Conservation (phyloP, 176 grass and related monocot species). For the Carex parvula region DNA sequence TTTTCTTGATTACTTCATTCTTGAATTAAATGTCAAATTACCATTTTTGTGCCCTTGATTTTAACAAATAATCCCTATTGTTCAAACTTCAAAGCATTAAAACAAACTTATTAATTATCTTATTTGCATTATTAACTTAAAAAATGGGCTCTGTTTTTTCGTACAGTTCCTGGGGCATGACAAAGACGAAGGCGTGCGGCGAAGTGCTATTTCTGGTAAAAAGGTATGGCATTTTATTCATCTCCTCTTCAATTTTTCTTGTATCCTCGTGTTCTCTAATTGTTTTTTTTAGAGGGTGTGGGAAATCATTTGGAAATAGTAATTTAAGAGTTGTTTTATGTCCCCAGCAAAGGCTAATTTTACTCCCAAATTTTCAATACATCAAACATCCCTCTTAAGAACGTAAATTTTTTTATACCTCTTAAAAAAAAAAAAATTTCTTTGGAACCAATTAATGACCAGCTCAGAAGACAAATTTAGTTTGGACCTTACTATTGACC, state of each 20-base stretch:
- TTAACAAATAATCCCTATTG: neutral
- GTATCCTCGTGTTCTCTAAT: neutral
- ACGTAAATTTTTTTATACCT: neutral
- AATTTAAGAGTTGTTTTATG: neutral
- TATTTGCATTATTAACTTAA: neutral
- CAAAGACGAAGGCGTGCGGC: constrained; percentile 71
- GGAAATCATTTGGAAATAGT: constrained; percentile 6
- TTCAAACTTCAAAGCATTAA: neutral
- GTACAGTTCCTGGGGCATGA: constrained; percentile 73
- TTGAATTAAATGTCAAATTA: neutral
- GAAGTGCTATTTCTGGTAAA: constrained; percentile 96
- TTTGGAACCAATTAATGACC: neutral
- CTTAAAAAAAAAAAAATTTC: neutral
- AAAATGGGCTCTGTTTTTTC: neutral
- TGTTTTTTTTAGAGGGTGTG: neutral
- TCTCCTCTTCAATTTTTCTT: neutral
- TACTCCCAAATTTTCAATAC: neutral
- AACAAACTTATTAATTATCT: neutral
- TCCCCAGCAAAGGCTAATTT: neutral
- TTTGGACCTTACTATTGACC: neutral
- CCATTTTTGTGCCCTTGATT: neutral
- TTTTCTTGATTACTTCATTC: neutral
- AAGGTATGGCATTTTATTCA: constrained; percentile 44
- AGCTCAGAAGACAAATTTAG: neutral
- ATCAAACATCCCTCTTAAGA: neutral